Conservation (phyloP, 805 yeast species). For the Kurtzmaniella fragi region DNA sequence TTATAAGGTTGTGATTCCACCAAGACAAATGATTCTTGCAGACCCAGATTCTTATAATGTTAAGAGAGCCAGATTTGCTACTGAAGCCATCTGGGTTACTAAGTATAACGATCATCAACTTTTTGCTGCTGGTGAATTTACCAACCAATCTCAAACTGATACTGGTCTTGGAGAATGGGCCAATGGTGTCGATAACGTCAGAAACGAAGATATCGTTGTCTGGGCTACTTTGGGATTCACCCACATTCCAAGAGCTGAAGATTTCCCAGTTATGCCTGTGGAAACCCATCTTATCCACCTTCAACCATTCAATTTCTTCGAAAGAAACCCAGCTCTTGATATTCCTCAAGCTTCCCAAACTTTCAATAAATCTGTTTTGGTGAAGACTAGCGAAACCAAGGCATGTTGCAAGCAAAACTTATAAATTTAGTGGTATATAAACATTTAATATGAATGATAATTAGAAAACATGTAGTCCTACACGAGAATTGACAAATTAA, state of each 20-base stretch:
- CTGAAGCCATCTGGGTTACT: constrained; percentile 79
- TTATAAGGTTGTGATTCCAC: constrained; percentile 69
- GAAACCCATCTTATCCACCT: constrained; percentile 65
- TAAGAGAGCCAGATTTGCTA: constrained; percentile 70
- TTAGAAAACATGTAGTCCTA: too few relatives aligned
- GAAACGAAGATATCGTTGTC: constrained; percentile 71
- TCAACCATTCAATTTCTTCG: constrained; percentile 70
- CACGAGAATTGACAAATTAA: too few relatives aligned
- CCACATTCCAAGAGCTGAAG: constrained; percentile 78
- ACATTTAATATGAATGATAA: too few relatives aligned
- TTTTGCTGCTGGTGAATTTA: constrained; percentile 81
- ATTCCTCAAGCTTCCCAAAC: constrained; percentile 65
- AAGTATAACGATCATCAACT: constrained; percentile 68
- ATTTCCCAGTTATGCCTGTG: constrained; percentile 88
- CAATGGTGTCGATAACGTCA: constrained; percentile 58
- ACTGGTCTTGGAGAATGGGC: constrained; percentile 73
- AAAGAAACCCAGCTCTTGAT: constrained; percentile 73
- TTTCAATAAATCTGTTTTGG: constrained; percentile 59
- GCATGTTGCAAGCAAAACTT: constrained; percentile 35
- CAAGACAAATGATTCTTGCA: constrained; percentile 71
- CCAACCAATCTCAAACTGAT: constrained; percentile 70
- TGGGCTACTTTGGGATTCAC: constrained; percentile 83
- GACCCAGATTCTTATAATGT: constrained; percentile 57
- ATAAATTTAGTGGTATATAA: constrained; percentile 10
- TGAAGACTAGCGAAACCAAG: constrained; percentile 15